phyloP scores from a whole-genome alignment of 331 rosid genomes.

The Prunus yedoensis region DNA sequence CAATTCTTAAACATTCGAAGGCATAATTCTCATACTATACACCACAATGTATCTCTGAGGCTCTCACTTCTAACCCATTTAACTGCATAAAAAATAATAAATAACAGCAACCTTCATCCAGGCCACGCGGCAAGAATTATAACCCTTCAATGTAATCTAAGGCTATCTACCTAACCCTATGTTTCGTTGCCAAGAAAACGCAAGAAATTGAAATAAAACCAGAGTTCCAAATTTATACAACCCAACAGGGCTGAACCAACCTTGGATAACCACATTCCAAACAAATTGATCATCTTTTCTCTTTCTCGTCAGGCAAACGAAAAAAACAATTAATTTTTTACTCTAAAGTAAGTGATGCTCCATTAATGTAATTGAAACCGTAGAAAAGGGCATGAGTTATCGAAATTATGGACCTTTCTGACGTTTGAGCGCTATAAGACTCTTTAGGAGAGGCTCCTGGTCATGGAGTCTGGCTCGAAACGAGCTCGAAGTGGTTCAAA shows the following conservation, averaged over 20 bases:
- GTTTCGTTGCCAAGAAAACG: slow-evolving; percentile 1
- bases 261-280: background rate
- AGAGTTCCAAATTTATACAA: background rate
- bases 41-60: background rate
- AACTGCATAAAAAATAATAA: background rate
- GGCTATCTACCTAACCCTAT: background rate
- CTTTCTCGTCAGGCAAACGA: background rate
- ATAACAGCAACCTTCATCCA: background rate
- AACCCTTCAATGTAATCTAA: background rate
- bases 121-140: background rate
- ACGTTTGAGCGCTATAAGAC: background rate
- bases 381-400: background rate
- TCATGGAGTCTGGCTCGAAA: background rate
- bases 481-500: background rate
- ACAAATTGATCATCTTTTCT: background rate
- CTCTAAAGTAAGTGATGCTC: background rate
- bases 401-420: slow-evolving; percentile 9
- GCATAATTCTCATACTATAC: background rate
- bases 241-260: background rate
- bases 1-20: background rate
- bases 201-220: background rate
- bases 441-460: background rate
- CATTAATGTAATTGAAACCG: background rate
- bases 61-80: background rate
- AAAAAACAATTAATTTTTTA: background rate